These are phyloP conservation scores for Exophiala alcalophila DNA, from an alignment of 2,329 filamentous ascomycete genomes.

Conservation along the genomic window DNA sequence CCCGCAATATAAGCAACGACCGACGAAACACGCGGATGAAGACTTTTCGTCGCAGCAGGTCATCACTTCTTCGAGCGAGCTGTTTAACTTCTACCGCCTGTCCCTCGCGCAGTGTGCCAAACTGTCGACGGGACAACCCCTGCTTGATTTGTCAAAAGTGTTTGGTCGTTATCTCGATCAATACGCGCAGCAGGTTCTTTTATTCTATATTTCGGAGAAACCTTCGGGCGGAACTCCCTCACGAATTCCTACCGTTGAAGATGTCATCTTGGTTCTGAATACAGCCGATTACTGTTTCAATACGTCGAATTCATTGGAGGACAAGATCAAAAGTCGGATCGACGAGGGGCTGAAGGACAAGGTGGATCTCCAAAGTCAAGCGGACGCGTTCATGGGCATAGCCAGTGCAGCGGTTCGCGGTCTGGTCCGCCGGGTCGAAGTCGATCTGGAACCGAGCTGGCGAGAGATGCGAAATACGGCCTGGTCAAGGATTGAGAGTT, in stretches of 20 bases:
- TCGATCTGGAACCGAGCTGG: conserved; percentile 82
- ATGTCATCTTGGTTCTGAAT: conserved; percentile 83
- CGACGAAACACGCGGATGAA: conserved; percentile 76
- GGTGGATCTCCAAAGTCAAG: conserved; percentile 88
- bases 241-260: conserved; percentile 58
- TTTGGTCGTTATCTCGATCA: conserved; percentile 92
- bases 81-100: conserved; percentile 95
- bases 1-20: conserved; percentile 80
- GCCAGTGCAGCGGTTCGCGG: conserved; percentile 82
- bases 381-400: conserved; percentile 92
- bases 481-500: conserved; percentile 90
- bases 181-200: conserved; percentile 88
- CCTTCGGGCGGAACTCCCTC: conserved; percentile 54
- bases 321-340: conserved; percentile 88
- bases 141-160: conserved; percentile 79
- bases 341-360: conserved; percentile 71
- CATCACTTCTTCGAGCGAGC: conserved; percentile 87
- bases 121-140: conserved; percentile 81
- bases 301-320: conserved; percentile 88
- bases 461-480: conserved; percentile 95
- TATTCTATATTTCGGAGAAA: conserved; percentile 66
- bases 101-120: conserved; percentile 94
- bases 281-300: conserved; percentile 97
- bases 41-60: conserved; percentile 90
- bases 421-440: conserved; percentile 78